A percentile compares a stretch with the other conserved stretches of the same genome.
Conservation (phyloP, 2,329 filamentous ascomycete species). For the Paraconiothyrium brasiliense region DNA sequence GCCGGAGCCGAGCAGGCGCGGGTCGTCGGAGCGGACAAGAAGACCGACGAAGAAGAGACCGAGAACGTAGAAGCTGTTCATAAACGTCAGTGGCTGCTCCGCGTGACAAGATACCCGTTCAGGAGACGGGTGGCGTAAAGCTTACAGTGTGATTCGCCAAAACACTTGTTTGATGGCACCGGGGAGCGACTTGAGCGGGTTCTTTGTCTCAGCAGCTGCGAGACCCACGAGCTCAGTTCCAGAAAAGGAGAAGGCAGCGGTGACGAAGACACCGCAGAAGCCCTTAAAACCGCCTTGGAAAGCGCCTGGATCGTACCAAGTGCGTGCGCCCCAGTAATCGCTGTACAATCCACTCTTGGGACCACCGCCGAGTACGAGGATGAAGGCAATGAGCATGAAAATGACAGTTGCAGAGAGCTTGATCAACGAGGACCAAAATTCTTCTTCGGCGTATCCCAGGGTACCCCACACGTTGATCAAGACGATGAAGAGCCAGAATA, state of each 20-base stretch:
- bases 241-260: constrained; percentile 77
- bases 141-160: constrained; percentile 55
- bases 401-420: constrained; percentile 49
- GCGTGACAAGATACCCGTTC: not conserved
- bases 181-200: constrained; percentile 61
- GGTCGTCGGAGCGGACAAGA: constrained; percentile 49
- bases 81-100: constrained; percentile 20
- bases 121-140: constrained; percentile 11
- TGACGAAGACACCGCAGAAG: constrained; percentile 80
- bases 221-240: constrained; percentile 80
- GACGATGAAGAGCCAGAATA: constrained; percentile 51
- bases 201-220: constrained; percentile 66
- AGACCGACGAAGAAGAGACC: constrained; percentile 56
- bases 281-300: constrained; percentile 86
- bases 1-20: constrained; percentile 46
- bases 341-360: constrained; percentile 57
- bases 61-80: constrained; percentile 55
- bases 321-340: constrained; percentile 67
- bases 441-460: constrained; percentile 53
- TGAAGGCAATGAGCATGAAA: constrained; percentile 59
- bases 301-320: constrained; percentile 66
- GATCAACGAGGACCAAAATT: constrained; percentile 49
- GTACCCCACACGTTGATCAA: constrained; percentile 52
- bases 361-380: constrained; percentile 66
- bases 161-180: constrained; percentile 57